Conservation (phyloP, 1,139 yeast species). For the Diutina rugosa region DNA sequence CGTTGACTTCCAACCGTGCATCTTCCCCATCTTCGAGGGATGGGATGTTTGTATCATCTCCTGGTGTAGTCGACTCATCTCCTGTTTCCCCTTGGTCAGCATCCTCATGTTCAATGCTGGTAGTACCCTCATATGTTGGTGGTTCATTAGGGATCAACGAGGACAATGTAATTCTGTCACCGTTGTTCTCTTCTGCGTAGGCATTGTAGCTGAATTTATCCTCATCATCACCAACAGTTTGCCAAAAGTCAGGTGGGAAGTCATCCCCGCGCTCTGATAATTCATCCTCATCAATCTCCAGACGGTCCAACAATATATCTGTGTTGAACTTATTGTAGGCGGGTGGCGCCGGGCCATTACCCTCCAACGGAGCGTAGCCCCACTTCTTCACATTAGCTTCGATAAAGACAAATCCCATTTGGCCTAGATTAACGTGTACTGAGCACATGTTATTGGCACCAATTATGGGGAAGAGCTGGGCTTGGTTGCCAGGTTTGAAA, state of each 20-base stretch:
- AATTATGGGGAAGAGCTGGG: constrained; percentile 36
- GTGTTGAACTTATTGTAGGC: constrained; percentile 41
- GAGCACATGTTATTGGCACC: constrained; percentile 42
- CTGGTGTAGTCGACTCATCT: not conserved
- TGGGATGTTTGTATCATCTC: too few relatives aligned
- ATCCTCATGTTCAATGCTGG: constrained; percentile 6
- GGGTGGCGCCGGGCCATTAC: constrained; percentile 52
- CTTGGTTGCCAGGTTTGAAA: constrained; percentile 19
- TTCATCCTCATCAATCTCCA: constrained; percentile 40
- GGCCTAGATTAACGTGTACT: constrained; percentile 44
- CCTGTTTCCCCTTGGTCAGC: not conserved
- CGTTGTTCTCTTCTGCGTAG: constrained; percentile 19
- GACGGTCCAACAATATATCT: constrained; percentile 40
- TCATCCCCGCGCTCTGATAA: constrained; percentile 32
- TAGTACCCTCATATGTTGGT: constrained; percentile 19
- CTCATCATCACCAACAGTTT: constrained; percentile 11
- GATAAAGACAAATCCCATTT: constrained; percentile 43
- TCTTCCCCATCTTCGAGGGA: too few relatives aligned
- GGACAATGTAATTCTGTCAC: constrained; percentile 28
- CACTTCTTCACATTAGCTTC: constrained; percentile 51
- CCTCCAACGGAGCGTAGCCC: constrained; percentile 54
- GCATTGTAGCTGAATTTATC: constrained; percentile 32
- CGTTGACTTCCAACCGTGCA: too few relatives aligned
- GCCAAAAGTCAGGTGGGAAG: constrained; percentile 46
- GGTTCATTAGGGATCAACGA: constrained; percentile 23